Evolutionary conservation across 2,329 filamentous ascomycete species (phyloP).

Genomic region (Cercospora sp.): DNA sequence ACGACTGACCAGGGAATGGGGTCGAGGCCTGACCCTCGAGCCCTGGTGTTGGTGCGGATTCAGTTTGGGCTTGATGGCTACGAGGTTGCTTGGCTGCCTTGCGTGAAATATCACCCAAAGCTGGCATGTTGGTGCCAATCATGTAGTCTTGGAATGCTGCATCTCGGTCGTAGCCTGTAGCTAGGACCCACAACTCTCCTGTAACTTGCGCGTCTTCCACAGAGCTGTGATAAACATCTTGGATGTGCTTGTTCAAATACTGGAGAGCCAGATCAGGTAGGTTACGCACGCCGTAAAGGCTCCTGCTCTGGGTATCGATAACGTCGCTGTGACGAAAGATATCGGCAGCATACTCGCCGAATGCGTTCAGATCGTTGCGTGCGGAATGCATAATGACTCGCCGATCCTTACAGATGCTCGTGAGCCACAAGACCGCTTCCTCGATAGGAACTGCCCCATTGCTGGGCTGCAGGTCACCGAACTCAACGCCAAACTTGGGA

Average conservation of each 20-base stretch:
- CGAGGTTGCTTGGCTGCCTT: too few relatives aligned
- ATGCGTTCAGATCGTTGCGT: not conserved
- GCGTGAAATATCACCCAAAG: too few relatives aligned
- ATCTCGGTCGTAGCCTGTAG: not conserved
- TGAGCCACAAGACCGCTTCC: not conserved
- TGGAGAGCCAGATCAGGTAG: not conserved
- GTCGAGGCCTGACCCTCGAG: too few relatives aligned
- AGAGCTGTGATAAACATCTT: not conserved
- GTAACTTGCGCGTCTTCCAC: not conserved
- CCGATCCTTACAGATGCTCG: not conserved
- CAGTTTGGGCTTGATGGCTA: too few relatives aligned
- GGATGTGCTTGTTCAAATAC: not conserved
- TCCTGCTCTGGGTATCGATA: not conserved
- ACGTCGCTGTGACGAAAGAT: not conserved
- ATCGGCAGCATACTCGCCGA: not conserved
- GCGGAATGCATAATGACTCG: not conserved
- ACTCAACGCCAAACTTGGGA: not conserved
- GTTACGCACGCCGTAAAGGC: not conserved
- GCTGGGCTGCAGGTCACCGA: not conserved
- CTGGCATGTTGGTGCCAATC: too few relatives aligned
- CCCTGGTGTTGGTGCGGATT: too few relatives aligned
- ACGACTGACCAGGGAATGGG: too few relatives aligned
- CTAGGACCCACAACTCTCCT: not conserved
- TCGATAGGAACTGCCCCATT: not conserved
- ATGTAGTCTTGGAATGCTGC: not conserved